Evolutionary conservation across 768 basidiomycete genomes (phyloP).

Genomic region (Ephemerocybe angulata): DNA sequence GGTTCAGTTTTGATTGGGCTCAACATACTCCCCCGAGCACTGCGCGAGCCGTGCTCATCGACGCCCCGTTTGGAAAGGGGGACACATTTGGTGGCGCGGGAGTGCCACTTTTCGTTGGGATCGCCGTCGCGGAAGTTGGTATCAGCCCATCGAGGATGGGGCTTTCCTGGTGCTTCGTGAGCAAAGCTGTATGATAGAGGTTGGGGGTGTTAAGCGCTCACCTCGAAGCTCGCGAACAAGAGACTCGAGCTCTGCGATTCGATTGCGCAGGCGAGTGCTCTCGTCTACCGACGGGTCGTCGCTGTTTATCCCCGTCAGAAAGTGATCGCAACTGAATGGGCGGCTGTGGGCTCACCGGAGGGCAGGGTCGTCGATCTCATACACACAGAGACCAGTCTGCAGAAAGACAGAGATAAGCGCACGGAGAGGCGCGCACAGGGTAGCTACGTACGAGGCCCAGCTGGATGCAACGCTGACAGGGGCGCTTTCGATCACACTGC

Average conservation of each 20-base stretch:
- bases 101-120: conserved; percentile 83
- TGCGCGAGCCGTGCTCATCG: conserved; percentile 14
- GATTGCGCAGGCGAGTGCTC: conserved; percentile 75
- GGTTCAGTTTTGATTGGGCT: conserved; percentile 71
- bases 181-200: background rate
- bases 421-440: conserved; percentile 8
- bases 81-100: conserved; percentile 68
- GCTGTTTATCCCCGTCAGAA: conserved; percentile 35
- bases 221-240: conserved; percentile 86
- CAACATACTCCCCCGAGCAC: conserved; percentile 34
- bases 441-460: conserved; percentile 66
- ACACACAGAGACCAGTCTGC: conserved; percentile 91
- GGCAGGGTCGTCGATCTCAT: conserved; percentile 89
- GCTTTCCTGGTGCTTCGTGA: conserved; percentile 56
- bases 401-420: conserved; percentile 4
- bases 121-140: conserved; percentile 75
- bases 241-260: conserved; percentile 91
- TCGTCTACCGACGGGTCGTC: conserved; percentile 89
- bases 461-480: conserved; percentile 88
- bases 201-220: conserved; percentile 24
- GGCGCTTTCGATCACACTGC: conserved; percentile 88
- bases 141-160: conserved; percentile 85
- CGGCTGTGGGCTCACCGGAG: conserved; percentile 47
- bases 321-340: conserved; percentile 1
- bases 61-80: conserved; percentile 31